Conservation (phyloP, 805 yeast genomes). For the Priceomyces medius region DNA sequence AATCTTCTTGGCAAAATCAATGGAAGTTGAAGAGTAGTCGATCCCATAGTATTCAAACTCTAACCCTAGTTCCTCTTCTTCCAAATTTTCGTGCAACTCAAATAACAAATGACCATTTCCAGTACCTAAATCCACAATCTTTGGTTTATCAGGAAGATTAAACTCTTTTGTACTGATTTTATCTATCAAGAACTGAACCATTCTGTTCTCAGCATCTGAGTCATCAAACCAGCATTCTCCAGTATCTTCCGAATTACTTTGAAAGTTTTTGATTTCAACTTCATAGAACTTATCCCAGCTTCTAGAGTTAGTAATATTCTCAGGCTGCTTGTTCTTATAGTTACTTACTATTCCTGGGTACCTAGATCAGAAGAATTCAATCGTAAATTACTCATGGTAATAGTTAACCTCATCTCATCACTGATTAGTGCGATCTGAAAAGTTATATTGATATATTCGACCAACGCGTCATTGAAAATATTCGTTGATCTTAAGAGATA, state of each 20-base stretch:
- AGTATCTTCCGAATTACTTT: slow-evolving; percentile 72
- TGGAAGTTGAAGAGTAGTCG: slow-evolving; percentile 84
- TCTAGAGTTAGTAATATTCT: slow-evolving; percentile 3
- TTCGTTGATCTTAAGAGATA: neutral
- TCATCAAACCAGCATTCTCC: slow-evolving; percentile 98
- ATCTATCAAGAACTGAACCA: slow-evolving; percentile 68
- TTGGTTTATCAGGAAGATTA: slow-evolving; percentile 26
- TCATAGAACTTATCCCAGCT: slow-evolving; percentile 88
- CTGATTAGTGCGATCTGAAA: neutral
- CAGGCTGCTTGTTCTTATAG: too few relatives aligned
- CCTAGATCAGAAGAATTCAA: slow-evolving; percentile 82
- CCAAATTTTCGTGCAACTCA: slow-evolving; percentile 62
- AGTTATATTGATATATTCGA: neutral
- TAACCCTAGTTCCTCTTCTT: slow-evolving; percentile 48
- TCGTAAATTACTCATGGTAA: slow-evolving; percentile 27
- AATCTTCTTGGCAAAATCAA: slow-evolving; percentile 67
- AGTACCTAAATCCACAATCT: slow-evolving; percentile 83
- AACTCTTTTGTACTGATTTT: slow-evolving; percentile 36
- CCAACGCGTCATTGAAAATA: neutral
- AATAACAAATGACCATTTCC: slow-evolving; percentile 93
- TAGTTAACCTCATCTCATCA: slow-evolving; percentile 2
- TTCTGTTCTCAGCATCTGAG: slow-evolving; percentile 84
- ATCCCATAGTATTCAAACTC: slow-evolving; percentile 52
- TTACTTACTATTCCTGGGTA: slow-evolving; percentile 68
- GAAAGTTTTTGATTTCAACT: slow-evolving; percentile 68